Percentiles rank a stretch among this genome's conserved stretches.
Evolutionary conservation across 805 yeast species (phyloP).

Genomic region (Blastobotrys peoriensis): DNA sequence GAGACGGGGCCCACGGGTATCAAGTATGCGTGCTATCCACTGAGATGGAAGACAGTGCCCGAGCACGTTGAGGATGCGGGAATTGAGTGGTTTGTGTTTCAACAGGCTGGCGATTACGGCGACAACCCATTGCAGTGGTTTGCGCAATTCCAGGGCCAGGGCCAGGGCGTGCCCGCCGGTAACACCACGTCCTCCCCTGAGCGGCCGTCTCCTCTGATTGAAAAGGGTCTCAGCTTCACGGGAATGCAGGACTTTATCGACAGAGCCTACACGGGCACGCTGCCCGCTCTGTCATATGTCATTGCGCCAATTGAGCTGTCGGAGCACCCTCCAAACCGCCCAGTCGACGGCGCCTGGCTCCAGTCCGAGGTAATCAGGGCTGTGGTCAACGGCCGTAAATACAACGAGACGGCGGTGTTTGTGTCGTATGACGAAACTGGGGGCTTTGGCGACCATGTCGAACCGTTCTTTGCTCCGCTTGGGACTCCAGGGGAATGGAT

Average conservation of each 20-base stretch:
- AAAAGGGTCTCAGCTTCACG: constrained; percentile 17
- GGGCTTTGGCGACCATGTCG: constrained; percentile 26
- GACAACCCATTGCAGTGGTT: constrained; percentile 22
- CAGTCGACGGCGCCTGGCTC: constrained; percentile 24
- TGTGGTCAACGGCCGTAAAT: constrained; percentile 16
- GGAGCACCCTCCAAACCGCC: constrained; percentile 23
- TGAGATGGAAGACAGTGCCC: constrained; percentile 22
- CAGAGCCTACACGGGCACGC: constrained; percentile 20
- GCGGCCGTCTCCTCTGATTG: constrained; percentile 11
- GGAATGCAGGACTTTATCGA: constrained; percentile 19
- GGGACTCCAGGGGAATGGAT: constrained; percentile 25
- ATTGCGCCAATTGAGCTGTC: constrained; percentile 23
- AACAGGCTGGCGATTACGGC: constrained; percentile 21
- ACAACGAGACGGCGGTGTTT: constrained; percentile 21
- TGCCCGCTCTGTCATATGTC: constrained; percentile 24
- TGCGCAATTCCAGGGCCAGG: constrained; percentile 18
- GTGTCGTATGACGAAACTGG: constrained; percentile 26
- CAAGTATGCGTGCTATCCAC: constrained; percentile 20
- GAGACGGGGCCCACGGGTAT: constrained; percentile 11
- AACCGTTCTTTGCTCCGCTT: constrained; percentile 21
- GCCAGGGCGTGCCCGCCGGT: constrained; percentile 2
- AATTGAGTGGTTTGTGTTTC: constrained; percentile 23
- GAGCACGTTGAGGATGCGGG: constrained; percentile 18
- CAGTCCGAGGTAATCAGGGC: constrained; percentile 20
- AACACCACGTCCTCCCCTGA: too few species aligned